phyloP scores from a whole-genome alignment of 2,329 filamentous ascomycete genomes.

The Remersonia thermophila region DNA sequence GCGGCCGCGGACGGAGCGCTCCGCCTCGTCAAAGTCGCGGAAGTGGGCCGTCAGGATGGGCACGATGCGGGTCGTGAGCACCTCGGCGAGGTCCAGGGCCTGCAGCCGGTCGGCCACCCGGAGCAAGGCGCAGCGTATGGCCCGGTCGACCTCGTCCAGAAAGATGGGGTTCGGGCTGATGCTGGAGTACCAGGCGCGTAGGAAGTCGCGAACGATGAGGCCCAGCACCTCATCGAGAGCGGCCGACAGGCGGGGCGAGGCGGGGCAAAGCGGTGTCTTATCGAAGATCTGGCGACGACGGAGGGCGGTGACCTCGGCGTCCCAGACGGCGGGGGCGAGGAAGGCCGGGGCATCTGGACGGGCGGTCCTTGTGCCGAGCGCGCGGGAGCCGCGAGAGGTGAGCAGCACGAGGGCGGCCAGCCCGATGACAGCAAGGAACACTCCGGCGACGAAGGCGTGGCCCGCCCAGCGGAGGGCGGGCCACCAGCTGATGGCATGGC shows the following conservation, averaged over 20 bases:
- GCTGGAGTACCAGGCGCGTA: conserved; percentile 74
- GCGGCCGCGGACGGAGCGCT: conserved; percentile 72
- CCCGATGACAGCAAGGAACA: conserved; percentile 44
- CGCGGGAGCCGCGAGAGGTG: conserved; percentile 43
- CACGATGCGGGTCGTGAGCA: conserved; percentile 69
- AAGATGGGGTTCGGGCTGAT: conserved; percentile 77
- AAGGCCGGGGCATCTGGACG: conserved; percentile 44
- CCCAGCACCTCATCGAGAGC: conserved; percentile 69
- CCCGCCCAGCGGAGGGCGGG: conserved; percentile 73
- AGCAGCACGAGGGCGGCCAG: conserved; percentile 44
- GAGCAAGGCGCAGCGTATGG: conserved; percentile 59
- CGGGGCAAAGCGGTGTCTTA: conserved; percentile 57
- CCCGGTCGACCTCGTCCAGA: conserved; percentile 72
- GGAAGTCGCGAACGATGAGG: conserved; percentile 69
- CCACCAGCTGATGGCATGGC: conserved; percentile 69
- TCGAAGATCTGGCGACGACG: conserved; percentile 55
- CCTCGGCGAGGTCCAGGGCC: conserved; percentile 70
- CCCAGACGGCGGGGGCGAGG: conserved; percentile 52
- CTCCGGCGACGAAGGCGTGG: conserved; percentile 68
- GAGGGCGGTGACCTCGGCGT: conserved; percentile 54
- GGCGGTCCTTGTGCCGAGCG: conserved; percentile 25
- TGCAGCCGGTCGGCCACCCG: conserved; percentile 61
- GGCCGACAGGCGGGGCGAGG: conserved; percentile 65
- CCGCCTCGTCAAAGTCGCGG: conserved; percentile 81
- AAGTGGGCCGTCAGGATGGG: conserved; percentile 83